Percentiles rank a stretch among this genome's conserved stretches.
phyloP scores from a whole-genome alignment of 192 early-diverging fungal species.

The Coemansia guatemalensis region DNA sequence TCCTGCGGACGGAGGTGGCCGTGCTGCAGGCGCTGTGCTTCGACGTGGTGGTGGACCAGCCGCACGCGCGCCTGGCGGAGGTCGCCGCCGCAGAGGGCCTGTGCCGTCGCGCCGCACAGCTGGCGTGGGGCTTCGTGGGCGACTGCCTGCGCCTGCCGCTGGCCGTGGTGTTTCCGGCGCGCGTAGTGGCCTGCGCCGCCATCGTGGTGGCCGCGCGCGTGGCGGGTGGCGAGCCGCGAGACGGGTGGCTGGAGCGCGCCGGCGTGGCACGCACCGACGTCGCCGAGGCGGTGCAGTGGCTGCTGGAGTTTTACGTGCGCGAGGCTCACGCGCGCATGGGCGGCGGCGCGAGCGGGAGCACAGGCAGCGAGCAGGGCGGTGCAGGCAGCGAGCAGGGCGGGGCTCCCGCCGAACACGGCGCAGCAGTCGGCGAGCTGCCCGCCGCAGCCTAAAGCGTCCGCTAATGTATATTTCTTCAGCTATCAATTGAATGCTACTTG shows the following conservation, averaged over 20 bases:
- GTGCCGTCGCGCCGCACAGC: slow-evolving; percentile 29
- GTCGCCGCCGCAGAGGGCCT: slow-evolving; percentile 20
- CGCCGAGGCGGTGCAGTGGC: slow-evolving; percentile 38
- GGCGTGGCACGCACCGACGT: slow-evolving; percentile 14
- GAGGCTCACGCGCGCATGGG: slow-evolving; percentile 36
- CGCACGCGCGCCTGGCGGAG: slow-evolving; percentile 28
- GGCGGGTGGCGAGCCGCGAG: slow-evolving; percentile 2
- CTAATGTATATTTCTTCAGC: slow-evolving; percentile 1
- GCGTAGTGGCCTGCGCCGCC: slow-evolving; percentile 49
- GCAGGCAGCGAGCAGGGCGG: background rate
- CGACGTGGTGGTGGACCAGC: slow-evolving; percentile 50
- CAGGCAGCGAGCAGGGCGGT: slow-evolving; percentile 4
- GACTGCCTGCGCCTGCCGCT: slow-evolving; percentile 55
- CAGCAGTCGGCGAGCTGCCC: slow-evolving; percentile 22
- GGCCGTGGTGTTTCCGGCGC: slow-evolving; percentile 50
- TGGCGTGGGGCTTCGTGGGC: slow-evolving; percentile 57
- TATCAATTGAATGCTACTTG: slow-evolving; percentile 3
- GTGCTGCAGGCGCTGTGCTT: slow-evolving; percentile 49
- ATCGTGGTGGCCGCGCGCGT: slow-evolving; percentile 44
- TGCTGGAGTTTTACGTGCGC: slow-evolving; percentile 39
- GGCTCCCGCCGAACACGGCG: slow-evolving; percentile 16
- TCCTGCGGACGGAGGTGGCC: slow-evolving; percentile 37
- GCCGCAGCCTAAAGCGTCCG: background rate
- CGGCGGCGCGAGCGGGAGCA: background rate
- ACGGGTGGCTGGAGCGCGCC: slow-evolving; percentile 31